Evolutionary conservation across 805 yeast species (phyloP).

Genomic region (Candida morakotiae): DNA sequence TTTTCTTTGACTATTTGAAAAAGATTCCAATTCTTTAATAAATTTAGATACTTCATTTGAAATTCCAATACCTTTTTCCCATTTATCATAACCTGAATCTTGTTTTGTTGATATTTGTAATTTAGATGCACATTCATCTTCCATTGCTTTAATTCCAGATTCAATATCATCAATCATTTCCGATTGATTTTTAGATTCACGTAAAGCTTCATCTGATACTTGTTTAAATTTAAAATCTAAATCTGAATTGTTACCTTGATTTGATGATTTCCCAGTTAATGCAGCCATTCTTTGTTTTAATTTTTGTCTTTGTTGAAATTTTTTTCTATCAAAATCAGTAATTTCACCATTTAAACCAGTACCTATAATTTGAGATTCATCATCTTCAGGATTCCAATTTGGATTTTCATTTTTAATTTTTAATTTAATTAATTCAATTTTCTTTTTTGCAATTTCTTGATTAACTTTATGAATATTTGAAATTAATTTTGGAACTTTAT

Average conservation of each 20-base stretch:
- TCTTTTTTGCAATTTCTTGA: slow-evolving; percentile 61
- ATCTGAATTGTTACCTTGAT: slow-evolving; percentile 43
- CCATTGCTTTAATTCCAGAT: slow-evolving; percentile 61
- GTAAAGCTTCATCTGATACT: slow-evolving; percentile 47
- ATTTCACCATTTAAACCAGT: slow-evolving; percentile 84
- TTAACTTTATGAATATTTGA: slow-evolving; percentile 61
- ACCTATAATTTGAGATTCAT: slow-evolving; percentile 51
- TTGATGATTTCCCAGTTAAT: slow-evolving; percentile 65
- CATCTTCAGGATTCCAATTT: slow-evolving; percentile 41
- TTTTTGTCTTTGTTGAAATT: slow-evolving; percentile 74
- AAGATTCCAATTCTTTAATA: slow-evolving; percentile 48
- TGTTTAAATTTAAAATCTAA: slow-evolving; percentile 52
- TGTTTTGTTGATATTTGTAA: slow-evolving; percentile 40
- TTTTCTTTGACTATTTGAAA: slow-evolving; percentile 10
- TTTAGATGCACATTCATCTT: slow-evolving; percentile 41
- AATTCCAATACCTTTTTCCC: slow-evolving; percentile 81
- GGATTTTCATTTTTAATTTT: slow-evolving; percentile 62
- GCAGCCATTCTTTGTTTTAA: slow-evolving; percentile 89
- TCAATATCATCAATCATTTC: slow-evolving; percentile 68
- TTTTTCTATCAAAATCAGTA: slow-evolving; percentile 78
- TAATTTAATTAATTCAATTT: slow-evolving; percentile 58
- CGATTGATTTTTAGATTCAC: slow-evolving; percentile 53
- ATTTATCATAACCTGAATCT: slow-evolving; percentile 57
- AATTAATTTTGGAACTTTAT: slow-evolving; percentile 68
- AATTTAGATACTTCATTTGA: slow-evolving; percentile 58